Conservation (phyloP, 495 filamentous ascomycete species). For the Copromyces sp. region DNA sequence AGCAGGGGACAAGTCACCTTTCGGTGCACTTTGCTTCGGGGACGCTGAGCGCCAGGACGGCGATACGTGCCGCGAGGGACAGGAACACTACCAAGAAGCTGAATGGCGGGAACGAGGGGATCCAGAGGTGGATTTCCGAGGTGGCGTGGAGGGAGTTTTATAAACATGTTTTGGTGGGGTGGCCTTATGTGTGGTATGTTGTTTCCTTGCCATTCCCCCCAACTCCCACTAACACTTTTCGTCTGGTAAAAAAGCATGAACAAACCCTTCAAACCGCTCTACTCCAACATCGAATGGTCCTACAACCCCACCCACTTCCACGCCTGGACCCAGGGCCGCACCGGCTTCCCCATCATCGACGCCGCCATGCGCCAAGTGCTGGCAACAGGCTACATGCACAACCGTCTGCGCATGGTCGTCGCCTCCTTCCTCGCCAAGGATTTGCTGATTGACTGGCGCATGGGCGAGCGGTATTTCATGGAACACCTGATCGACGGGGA, state of each 20-base stretch:
- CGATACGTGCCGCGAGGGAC: conserved; percentile 54
- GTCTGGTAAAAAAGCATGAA: conserved; percentile 67
- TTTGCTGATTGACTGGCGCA: conserved; percentile 80
- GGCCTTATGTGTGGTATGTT: conserved; percentile 76
- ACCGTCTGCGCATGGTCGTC: conserved; percentile 80
- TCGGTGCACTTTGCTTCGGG: conserved; percentile 73
- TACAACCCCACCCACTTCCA: conserved; percentile 58
- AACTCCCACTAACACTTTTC: background rate
- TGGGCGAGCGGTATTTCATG: conserved; percentile 86
- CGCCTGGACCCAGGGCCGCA: conserved; percentile 67
- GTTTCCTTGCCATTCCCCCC: background rate
- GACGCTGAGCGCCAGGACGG: conserved; percentile 67
- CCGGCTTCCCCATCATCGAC: conserved; percentile 82
- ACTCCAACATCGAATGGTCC: conserved; percentile 74
- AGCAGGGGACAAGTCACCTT: conserved; percentile 54
- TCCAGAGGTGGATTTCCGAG: conserved; percentile 73
- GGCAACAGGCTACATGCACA: conserved; percentile 73
- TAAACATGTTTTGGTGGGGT: conserved; percentile 74
- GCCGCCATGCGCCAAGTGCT: conserved; percentile 82
- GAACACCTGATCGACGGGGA: conserved; percentile 81
- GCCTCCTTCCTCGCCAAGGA: conserved; percentile 85
- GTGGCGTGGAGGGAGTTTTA: conserved; percentile 93
- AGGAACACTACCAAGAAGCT: conserved; percentile 59
- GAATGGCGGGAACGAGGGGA: conserved; percentile 57
- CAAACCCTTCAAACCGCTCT: conserved; percentile 86